Conservation (phyloP, 2,329 filamentous ascomycete genomes). For the Penicillium sp. region DNA sequence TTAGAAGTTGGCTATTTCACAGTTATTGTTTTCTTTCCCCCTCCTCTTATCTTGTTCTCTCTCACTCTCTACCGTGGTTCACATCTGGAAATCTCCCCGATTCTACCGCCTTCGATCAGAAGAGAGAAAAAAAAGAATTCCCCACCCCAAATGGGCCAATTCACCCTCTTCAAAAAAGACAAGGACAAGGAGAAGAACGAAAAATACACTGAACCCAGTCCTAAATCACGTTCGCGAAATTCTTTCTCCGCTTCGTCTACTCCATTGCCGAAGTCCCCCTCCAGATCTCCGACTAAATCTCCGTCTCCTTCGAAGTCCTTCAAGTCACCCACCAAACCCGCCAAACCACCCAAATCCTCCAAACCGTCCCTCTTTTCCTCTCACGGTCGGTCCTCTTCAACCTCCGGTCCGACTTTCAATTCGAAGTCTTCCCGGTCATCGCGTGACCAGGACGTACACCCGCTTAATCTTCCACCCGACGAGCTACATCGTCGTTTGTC, state of each 20-base stretch:
- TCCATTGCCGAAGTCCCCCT: conserved; percentile 16
- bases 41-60: too few species aligned
- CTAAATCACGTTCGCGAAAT: conserved; percentile 28
- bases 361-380: conserved; percentile 22
- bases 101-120: conserved; percentile 43
- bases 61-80: conserved; percentile 12
- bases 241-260: conserved; percentile 38
- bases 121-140: conserved; percentile 15
- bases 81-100: conserved; percentile 14
- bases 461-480: conserved; percentile 85
- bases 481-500: conserved; percentile 71
- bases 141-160: conserved; percentile 28
- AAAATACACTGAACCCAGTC: not conserved
- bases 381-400: conserved; percentile 33
- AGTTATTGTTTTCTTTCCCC: too few species aligned
- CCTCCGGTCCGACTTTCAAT: conserved; percentile 30
- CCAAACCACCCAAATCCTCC: conserved; percentile 20
- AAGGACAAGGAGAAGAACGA: conserved; percentile 26
- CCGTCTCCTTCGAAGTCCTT: not conserved
- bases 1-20: too few species aligned
- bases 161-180: conserved; percentile 28
- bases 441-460: conserved; percentile 64
- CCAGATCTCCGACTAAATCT: conserved; percentile 11
- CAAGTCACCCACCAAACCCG: conserved; percentile 11
- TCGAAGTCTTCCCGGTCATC: conserved; percentile 37